phyloP scores from a whole-genome alignment of 2,329 filamentous ascomycete genomes.

The Huntiella decipiens region DNA sequence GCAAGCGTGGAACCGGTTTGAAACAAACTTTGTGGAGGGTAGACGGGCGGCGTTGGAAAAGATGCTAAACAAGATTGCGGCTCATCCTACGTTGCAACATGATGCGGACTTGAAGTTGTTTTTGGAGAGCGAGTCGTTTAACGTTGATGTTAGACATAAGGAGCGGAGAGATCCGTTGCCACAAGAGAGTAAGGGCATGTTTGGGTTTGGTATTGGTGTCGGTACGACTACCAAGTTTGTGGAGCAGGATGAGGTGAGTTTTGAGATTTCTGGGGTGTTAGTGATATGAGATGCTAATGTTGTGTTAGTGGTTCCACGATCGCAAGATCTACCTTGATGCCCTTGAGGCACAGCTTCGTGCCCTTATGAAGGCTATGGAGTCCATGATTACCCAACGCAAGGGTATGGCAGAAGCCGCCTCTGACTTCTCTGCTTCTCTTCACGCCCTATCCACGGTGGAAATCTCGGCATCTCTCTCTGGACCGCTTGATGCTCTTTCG shows the following conservation, averaged over 20 bases:
- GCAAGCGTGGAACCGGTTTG: constrained; percentile 89
- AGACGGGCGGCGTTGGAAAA: constrained; percentile 80
- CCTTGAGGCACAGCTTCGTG: constrained; percentile 76
- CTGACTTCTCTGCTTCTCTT: constrained; percentile 84
- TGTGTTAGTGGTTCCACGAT: constrained; percentile 78
- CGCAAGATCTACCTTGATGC: constrained; percentile 88
- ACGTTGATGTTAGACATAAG: constrained; percentile 93
- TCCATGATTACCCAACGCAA: constrained; percentile 82
- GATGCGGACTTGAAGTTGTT: constrained; percentile 92
- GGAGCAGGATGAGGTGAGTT: constrained; percentile 80
- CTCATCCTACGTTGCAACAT: constrained; percentile 77
- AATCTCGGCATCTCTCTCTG: constrained; percentile 71
- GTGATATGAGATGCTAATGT: constrained; percentile 10
- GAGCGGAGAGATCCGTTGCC: constrained; percentile 75
- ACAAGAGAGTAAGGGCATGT: constrained; percentile 80
- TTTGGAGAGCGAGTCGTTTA: constrained; percentile 89
- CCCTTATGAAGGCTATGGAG: constrained; percentile 82
- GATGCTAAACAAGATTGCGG: constrained; percentile 92
- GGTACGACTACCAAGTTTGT: constrained; percentile 75
- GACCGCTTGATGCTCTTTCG: constrained; percentile 75
- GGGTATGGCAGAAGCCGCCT: constrained; percentile 79
- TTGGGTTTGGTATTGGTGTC: constrained; percentile 57
- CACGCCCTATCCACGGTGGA: constrained; percentile 85
- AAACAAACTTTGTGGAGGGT: constrained; percentile 90
- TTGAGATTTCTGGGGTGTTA: background rate